Conservation (phyloP, 352 stramenopile genomes). For the Phytophthora citrophthora region DNA sequence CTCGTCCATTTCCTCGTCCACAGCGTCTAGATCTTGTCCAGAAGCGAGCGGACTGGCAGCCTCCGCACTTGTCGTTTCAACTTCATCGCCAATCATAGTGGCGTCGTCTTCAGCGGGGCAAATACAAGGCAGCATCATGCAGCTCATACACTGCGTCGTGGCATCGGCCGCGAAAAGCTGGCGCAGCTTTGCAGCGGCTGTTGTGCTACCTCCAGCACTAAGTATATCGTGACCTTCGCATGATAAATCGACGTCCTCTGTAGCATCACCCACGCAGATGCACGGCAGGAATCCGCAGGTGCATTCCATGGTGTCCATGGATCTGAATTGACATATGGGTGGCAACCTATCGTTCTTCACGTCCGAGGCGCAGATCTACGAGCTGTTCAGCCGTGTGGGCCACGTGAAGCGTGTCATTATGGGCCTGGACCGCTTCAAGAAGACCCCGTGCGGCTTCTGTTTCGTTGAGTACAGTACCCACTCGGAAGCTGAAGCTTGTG, state of each 20-base stretch:
- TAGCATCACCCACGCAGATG: slow-evolving; percentile 63
- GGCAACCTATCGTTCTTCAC: slow-evolving; percentile 98
- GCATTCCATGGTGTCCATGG: slow-evolving; percentile 38
- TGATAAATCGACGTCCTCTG: slow-evolving; percentile 36
- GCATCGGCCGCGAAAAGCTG: slow-evolving; percentile 62
- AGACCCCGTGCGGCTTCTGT: too few relatives aligned
- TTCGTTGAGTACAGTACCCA: too few relatives aligned
- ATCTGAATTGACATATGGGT: too few relatives aligned
- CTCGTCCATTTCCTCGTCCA: slow-evolving; percentile 48
- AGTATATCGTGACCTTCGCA: not conserved
- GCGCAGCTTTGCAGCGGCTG: slow-evolving; percentile 48
- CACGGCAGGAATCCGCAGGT: slow-evolving; percentile 74
- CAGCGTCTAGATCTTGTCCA: slow-evolving; percentile 20
- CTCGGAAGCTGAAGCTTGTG: too few relatives aligned
- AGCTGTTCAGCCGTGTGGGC: slow-evolving; percentile 95
- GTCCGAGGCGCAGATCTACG: slow-evolving; percentile 93
- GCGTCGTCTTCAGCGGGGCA: slow-evolving; percentile 66
- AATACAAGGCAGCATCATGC: slow-evolving; percentile 85
- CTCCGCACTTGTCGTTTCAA: slow-evolving; percentile 50
- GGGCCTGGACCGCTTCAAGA: too few relatives aligned
- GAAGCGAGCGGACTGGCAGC: slow-evolving; percentile 42
- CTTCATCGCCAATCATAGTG: slow-evolving; percentile 32
- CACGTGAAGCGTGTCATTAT: too few relatives aligned
- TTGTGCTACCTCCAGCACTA: not conserved
- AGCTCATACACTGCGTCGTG: slow-evolving; percentile 65